Conservation (phyloP, 108 stramenopile species). For the Licmophora abbreviata region DNA sequence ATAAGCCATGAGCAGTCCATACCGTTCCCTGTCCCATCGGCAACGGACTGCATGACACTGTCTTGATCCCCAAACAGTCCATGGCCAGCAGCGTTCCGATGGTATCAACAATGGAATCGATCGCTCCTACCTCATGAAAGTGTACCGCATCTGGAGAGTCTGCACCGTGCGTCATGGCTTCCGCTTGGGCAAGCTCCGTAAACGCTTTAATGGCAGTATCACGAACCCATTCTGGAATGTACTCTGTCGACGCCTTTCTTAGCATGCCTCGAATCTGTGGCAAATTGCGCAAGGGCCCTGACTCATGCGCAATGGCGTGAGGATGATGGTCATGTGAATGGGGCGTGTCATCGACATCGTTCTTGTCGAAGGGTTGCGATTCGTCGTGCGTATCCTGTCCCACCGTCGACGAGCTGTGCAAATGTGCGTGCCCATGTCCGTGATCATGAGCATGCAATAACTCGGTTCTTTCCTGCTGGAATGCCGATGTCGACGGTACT, state of each 20-base stretch:
- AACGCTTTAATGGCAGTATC: conserved; percentile 65
- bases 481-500: conserved; percentile 36
- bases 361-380: conserved; percentile 3
- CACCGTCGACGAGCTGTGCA: not conserved
- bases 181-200: conserved; percentile 78
- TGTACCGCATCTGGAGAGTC: conserved; percentile 65
- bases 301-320: conserved; percentile 11
- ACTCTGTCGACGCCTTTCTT: conserved; percentile 24
- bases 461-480: conserved; percentile 1
- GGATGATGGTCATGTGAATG: conserved; percentile 21
- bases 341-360: conserved; percentile 9
- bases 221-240: conserved; percentile 62
- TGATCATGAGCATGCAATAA: conserved; percentile 26
- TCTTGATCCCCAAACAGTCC: conserved; percentile 55
- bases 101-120: conserved; percentile 90
- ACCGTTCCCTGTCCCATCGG: conserved; percentile 87
- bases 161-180: conserved; percentile 81
- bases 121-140: conserved; percentile 93
- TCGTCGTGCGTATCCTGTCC: not conserved
- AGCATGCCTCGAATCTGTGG: conserved; percentile 71
- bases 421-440: conserved; percentile 22
- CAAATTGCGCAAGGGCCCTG: conserved; percentile 71
- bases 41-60: conserved; percentile 64
- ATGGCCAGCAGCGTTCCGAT: conserved; percentile 82
- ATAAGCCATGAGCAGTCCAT: conserved; percentile 85